Conservation (phyloP, 768 basidiomycete species). For the Mycena belliarum region DNA sequence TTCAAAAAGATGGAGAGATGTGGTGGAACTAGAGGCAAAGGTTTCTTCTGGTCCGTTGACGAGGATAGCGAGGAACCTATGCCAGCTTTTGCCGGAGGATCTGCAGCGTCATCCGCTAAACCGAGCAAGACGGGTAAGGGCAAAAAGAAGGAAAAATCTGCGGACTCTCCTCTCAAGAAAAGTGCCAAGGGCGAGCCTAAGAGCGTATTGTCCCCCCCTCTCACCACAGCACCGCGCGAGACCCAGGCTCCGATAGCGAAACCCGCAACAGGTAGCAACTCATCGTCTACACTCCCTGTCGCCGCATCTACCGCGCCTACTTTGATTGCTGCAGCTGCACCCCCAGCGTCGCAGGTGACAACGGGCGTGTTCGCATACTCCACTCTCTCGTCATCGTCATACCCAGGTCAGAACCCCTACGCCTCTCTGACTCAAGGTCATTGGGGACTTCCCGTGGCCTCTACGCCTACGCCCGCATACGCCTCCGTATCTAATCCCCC, state of each 20-base stretch:
- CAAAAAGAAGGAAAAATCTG: conserved; percentile 57
- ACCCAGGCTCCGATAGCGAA: not conserved
- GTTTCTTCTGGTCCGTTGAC: conserved; percentile 92
- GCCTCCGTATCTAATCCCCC: conserved; percentile 23
- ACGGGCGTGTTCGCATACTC: conserved; percentile 16
- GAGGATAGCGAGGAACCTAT: conserved; percentile 59
- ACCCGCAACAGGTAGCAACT: not conserved
- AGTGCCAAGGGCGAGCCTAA: conserved; percentile 67
- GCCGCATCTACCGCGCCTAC: conserved; percentile 25
- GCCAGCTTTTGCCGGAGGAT: conserved; percentile 33
- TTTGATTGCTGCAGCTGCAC: conserved; percentile 38
- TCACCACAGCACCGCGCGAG: conserved; percentile 63
- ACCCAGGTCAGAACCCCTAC: conserved; percentile 18
- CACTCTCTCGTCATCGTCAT: conserved; percentile 13
- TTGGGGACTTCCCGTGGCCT: conserved; percentile 20
- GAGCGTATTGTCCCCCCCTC: conserved; percentile 62
- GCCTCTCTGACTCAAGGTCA: conserved; percentile 24
- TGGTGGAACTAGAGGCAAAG: conserved; percentile 85
- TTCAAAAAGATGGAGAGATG: conserved; percentile 90
- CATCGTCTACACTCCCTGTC: conserved; percentile 17
- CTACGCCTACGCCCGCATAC: not conserved
- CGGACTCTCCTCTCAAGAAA: conserved; percentile 68
- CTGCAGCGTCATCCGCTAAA: conserved; percentile 19
- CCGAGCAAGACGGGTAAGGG: conserved; percentile 29
- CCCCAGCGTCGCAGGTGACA: conserved; percentile 15